Evolutionary conservation across 2,329 filamentous ascomycete species (phyloP), one percentile per base, ranked within the genome.

Genomic region (Emergomyces africanus): DNA sequence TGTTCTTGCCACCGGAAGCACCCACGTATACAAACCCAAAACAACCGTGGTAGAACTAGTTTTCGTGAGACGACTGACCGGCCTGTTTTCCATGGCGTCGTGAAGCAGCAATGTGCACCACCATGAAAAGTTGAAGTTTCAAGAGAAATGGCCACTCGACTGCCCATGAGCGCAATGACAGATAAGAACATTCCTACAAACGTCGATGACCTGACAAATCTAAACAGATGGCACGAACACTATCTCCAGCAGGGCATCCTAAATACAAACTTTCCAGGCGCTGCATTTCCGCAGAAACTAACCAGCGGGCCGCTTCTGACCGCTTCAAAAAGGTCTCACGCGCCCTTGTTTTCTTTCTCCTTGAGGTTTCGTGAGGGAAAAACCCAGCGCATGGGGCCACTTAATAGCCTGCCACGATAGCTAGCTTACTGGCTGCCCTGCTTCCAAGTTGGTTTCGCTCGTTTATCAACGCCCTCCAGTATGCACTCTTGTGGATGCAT

Each of bases 321-420:
- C 30, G 55, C 41, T 28, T 37, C 23, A 54, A 54, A 28, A 28
- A 10, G 25, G 54, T 20, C 54, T 37, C 41, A 23, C 20, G 18
- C 30, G n/a, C 50, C n/a, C 28, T 33, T 25, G 2, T 25, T 3
- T 3, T 39, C 20, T 14, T 25, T 39, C 10, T 35, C 33, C 30
- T 37, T 18, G 18, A 37, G 18, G 12, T 33, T 48, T 46, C 28
- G 23, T 12, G 1, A 37, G 42, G 44, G 35, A 20, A 25, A 51
- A 53, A 28, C n/a, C 41, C 54, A 20, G 50, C 41, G 48, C 46
- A 39, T 54, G 57, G 51, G 59, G 44, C 57, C 46, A 57, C 57
- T 59, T 56, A 33, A 37, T 55, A 42, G 55, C 50, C 54, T 59
- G 61, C 58, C 61, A 62, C 61, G 59, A 62, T 57, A 62, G 56